Evolutionary conservation across 2,329 filamentous ascomycete species (phyloP), one percentile per base, ranked within the genome.

Genomic region (Botrytis aclada): DNA sequence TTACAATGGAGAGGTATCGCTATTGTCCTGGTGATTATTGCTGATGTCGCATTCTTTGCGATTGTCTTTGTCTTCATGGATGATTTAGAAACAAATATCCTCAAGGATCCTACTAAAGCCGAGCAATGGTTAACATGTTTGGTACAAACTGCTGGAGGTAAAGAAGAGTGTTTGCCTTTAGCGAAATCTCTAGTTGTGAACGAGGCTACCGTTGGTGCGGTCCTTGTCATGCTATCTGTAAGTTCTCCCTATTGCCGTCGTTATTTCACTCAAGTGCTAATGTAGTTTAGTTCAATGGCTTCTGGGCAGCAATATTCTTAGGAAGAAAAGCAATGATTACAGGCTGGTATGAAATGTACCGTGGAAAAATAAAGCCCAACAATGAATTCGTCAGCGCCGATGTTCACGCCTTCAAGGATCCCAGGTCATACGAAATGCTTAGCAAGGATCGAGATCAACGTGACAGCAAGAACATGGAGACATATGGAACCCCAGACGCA

Each of bases 1-100:
- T 88, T 98, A 6, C 96, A 99, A 82, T 99, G 96, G 96, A 89
- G 95, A 77, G 95, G 95, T 62, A 95, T 98, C 74, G 89, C 90
- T 61, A 93, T 98, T 74, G 94, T 98, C 22, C 85, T 97, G 70
- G 92, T 98, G 80, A 97, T 98, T 77, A 88, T 98, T 73, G 88
- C 89, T 74, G 95, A 98, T 81, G 94, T 98, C 75, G 90, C 98
- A 79, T 97, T 97, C 86, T 98, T 98, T 83, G 91, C 95, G 2
- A 86, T 97, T 63, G 88, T 97, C 71, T 98, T 98, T 80, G 91
- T 98, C 66, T 93, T 93, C 80, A 88, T 97, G 80, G 93, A 97
- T 82, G 91, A 91, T 77, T 88, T 92, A 25, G 74, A 78, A 65
- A 70, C 75, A 25, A 77, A 74, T 45, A 71, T 78, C 8, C 47